A percentile compares a stretch with the other conserved stretches of the same genome.
Conservation (phyloP, 2,329 filamentous ascomycete genomes). For the Microcera coccophila region DNA sequence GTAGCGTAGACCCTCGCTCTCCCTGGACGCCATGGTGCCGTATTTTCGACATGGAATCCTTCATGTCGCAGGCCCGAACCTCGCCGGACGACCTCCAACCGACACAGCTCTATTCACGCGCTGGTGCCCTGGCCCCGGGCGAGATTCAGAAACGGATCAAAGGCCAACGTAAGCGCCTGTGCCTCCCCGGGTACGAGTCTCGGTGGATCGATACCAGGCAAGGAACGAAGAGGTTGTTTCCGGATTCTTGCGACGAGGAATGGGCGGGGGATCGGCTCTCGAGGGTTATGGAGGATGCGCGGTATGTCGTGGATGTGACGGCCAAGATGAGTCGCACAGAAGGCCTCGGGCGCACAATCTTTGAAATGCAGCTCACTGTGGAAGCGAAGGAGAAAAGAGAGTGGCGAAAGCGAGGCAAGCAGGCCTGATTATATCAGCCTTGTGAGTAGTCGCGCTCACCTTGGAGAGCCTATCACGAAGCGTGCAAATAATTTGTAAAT, state of each 20-base stretch:
- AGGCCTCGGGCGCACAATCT: constrained; percentile 15
- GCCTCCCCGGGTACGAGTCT: not conserved
- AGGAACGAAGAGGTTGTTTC: constrained; percentile 13
- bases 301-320: constrained; percentile 2
- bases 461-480: too few relatives aligned
- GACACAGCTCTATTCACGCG: constrained; percentile 9
- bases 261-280: constrained; percentile 12
- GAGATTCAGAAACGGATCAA: constrained; percentile 14
- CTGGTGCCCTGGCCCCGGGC: constrained; percentile 3
- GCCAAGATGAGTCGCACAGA: constrained; percentile 7
- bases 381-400: not conserved
- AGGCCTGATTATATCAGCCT: too few relatives aligned
- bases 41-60: constrained; percentile 11
- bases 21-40: constrained; percentile 19
- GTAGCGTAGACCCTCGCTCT: not conserved
- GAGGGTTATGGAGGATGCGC: constrained; percentile 3
- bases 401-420: too few relatives aligned
- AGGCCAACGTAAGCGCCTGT: constrained; percentile 12
- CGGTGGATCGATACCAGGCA: constrained; percentile 1
- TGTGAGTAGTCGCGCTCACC: too few relatives aligned
- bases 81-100: not conserved
- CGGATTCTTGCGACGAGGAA: not conserved
- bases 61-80: constrained; percentile 7
- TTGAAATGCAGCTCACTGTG: constrained; percentile 10
- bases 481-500: too few relatives aligned